Base-by-base conservation (phyloP, 139 green algal genomes). In the Chlamydomonas incerta region DNA sequence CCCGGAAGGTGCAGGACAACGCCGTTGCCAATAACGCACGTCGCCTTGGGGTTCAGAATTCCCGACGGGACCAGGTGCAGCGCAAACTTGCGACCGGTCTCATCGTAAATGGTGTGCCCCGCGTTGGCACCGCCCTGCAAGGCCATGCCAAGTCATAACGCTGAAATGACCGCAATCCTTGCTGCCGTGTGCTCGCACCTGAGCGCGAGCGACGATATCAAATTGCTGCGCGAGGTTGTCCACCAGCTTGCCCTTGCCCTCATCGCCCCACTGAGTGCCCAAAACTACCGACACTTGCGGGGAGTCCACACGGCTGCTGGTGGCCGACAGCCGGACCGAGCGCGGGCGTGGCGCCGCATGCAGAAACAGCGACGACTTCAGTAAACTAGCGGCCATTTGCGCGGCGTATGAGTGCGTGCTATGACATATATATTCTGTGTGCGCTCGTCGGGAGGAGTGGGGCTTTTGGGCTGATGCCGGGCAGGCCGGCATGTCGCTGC, bases 161-260 rank as follows among this genome's bases (percentile, higher is more conserved):
- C 21, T 23, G 50, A 23, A 0, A 4, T 20, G 21, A 69, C 4
- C 10, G 63, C 3, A 3, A 3, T 13, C n/a, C 14, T 35, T 13
- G 1, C 18, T 29, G 6, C 9, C 17, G 70, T 17, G 35, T 26
- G 34, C 15, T 63, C 88, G 6, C 72, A 97, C 96, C 94, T 99
- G 97, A 23, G 96, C 98, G 33, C 98, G 89, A 0, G 95, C 96
- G 29, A 99, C 96, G 60, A 99, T 94, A 72, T 99, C 97, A 85
- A 98, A 99, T 88, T 98, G 89, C 92, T 97, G 94, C 33, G 98
- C 98, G 41, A 99, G 89, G 77, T 99, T 98, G 89, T 99, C 98
- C 55, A 99, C 98, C 60, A 99, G 96, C 93, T 99, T 99, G 80
- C 98, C 98, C 91, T 99, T 99, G 86, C 98, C 98, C 82, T 99